phyloP scores from a whole-genome alignment of 371 early-diverging fungal genomes.

The Actinomortierella wolfii region DNA sequence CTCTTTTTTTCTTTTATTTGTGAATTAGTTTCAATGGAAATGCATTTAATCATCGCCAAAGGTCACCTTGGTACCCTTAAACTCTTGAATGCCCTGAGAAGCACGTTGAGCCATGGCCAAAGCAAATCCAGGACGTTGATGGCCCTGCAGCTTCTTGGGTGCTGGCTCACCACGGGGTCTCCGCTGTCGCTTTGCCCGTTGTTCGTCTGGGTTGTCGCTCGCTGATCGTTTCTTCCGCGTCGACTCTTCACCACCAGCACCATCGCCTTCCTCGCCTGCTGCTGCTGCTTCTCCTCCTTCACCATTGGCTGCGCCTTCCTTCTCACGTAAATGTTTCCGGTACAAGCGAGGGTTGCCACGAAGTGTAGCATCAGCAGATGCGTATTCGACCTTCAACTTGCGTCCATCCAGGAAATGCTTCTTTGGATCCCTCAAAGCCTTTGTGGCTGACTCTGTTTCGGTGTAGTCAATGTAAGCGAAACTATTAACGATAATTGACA shows the following conservation, averaged over 20 bases:
- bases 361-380: conserved; percentile 60
- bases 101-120: conserved; percentile 56
- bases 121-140: conserved; percentile 55
- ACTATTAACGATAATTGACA: conserved; percentile 16
- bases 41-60: conserved; percentile 43
- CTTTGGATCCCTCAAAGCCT: conserved; percentile 62
- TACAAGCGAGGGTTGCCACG: conserved; percentile 59
- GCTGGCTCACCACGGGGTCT: conserved; percentile 39
- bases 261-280: conserved; percentile 15
- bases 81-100: conserved; percentile 60
- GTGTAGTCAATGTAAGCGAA: conserved; percentile 74
- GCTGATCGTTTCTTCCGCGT: conserved; percentile 17
- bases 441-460: conserved; percentile 64
- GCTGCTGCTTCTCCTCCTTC: conserved; percentile 24
- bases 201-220: conserved; percentile 24
- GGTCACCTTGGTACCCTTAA: conserved; percentile 67
- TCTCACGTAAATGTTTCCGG: conserved; percentile 50
- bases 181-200: conserved; percentile 46
- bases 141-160: conserved; percentile 45
- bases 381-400: conserved; percentile 55
- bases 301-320: conserved; percentile 20
- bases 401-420: conserved; percentile 52
- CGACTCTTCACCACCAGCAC: conserved; percentile 41
- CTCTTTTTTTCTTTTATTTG: no score
- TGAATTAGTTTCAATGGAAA: no score